Conservation (phyloP, 2,329 filamentous ascomycete species). For the Calonectria henricotiae region DNA sequence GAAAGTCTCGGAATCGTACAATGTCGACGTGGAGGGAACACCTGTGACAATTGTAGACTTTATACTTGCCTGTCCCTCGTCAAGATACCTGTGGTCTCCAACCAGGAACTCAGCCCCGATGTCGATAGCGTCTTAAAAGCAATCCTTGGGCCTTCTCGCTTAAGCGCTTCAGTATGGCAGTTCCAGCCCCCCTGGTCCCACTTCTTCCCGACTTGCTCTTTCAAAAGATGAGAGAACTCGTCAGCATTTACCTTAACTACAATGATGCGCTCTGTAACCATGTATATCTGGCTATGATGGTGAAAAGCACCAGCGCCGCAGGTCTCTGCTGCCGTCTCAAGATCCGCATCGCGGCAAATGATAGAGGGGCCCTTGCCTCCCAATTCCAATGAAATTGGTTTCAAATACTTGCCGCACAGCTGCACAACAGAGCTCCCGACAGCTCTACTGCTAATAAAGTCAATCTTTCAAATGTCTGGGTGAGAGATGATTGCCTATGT, state of each 20-base stretch:
- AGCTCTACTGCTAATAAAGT: constrained; percentile 35
- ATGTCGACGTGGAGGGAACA: constrained; percentile 73
- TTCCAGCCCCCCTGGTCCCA: constrained; percentile 5
- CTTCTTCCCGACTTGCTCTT: background rate
- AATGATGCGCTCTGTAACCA: constrained; percentile 32
- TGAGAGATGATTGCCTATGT: constrained; percentile 32
- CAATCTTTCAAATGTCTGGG: constrained; percentile 34
- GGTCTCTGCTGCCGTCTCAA: constrained; percentile 19
- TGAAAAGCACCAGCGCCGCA: constrained; percentile 13
- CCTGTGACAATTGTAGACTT: constrained; percentile 75
- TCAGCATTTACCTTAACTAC: constrained; percentile 23
- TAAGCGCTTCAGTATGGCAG: background rate
- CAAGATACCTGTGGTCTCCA: background rate
- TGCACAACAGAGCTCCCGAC: constrained; percentile 30
- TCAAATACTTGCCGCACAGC: constrained; percentile 27
- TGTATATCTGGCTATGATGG: constrained; percentile 33
- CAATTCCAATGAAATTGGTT: constrained; percentile 35
- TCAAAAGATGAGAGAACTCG: constrained; percentile 5
- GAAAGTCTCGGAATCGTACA: constrained; percentile 81
- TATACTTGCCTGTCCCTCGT: constrained; percentile 47
- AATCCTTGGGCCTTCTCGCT: background rate
- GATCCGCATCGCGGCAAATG: constrained; percentile 32
- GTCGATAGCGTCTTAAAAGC: background rate
- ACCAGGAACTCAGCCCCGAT: background rate
- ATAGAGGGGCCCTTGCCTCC: constrained; percentile 35